Evolutionary conservation across 2,329 filamentous ascomycete species (phyloP).

Genomic region (Zopfia rhizophila): DNA sequence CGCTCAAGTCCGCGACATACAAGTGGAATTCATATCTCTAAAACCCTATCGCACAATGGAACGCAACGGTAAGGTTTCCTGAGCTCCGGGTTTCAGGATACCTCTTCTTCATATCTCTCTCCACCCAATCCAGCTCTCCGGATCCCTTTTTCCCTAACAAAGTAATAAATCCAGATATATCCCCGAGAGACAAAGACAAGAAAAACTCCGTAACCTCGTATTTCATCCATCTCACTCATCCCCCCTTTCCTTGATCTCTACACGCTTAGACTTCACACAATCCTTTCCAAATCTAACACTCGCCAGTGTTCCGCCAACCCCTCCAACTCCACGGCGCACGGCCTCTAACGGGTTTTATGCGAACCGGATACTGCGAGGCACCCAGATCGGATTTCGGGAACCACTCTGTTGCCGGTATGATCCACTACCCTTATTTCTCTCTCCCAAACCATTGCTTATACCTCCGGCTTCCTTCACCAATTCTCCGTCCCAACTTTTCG

Average conservation of each 20-base stretch:
- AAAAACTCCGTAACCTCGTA: too few relatives aligned
- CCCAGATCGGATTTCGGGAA: conserved; percentile 66
- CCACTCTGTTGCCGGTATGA: conserved; percentile 65
- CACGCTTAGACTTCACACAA: too few relatives aligned
- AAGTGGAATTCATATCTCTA: conserved; percentile 15
- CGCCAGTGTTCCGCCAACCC: conserved; percentile 66
- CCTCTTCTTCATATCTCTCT: conserved; percentile 1
- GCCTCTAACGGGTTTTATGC: conserved; percentile 70
- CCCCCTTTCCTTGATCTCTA: too few relatives aligned
- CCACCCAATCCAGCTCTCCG: not conserved
- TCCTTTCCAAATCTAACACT: conserved; percentile 1
- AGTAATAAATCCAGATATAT: not conserved
- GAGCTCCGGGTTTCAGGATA: too few relatives aligned
- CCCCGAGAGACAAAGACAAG: not conserved
- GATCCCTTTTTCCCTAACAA: not conserved
- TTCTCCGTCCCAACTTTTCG: not conserved
- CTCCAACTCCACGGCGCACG: conserved; percentile 66
- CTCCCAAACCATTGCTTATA: conserved; percentile 2
- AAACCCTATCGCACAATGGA: conserved; percentile 24
- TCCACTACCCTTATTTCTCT: not conserved
- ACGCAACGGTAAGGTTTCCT: conserved; percentile 30
- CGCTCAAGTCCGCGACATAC: conserved; percentile 45
- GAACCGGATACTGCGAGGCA: conserved; percentile 70
- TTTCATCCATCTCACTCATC: too few relatives aligned
- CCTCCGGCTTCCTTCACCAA: not conserved